Base-by-base conservation (phyloP, 2,329 filamentous ascomycete species). In the Trichoderma guizhouense region DNA sequence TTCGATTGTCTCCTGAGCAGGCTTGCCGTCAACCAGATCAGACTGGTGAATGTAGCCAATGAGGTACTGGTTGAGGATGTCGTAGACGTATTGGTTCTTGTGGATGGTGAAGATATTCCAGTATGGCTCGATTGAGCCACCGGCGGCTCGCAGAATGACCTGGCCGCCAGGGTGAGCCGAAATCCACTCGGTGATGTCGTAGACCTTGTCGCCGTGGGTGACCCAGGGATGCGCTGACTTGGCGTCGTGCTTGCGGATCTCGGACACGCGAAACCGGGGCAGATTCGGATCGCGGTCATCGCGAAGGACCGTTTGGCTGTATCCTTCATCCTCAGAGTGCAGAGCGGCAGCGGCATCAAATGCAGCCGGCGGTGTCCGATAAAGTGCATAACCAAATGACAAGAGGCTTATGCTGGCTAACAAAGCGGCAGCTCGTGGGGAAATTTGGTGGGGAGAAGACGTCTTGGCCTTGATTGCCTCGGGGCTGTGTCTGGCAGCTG, bases 21-120 rank as follows among this genome's bases (percentile, higher is more conserved):
- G 86, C 58, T 81, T 81, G 15, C 89, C 89, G 71, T 89, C 81
- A n/a, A 86, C 80, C 2, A 92, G 84, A 76, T 92, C 90, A 11
- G 81, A 83, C 1, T 81, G 79, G 73, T 92, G 86, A 3, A 92
- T 84, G 61, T 85, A 86, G 32, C 90, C 90, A 61, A 92, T 89
- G 30, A 86, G 82, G 76, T 90, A 92, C 74, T 89, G 85, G n/a
- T 88, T 84, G 0, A 92, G 82, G 53, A 92, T 90, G 65, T 91
- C 88, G 72, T 86, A 85, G 7, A 92, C 89, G 72, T 92, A 88
- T 55, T 88, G 83, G 21, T 86, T 85, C 78, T 92, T 90, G 82
- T 92, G 90, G 72, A 92, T 92, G 61, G 86, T 84, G 77, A 92
- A 92, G 68, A 92, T 91, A 72, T 91, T 84, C 90, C 90, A 92